Conservation (phyloP, 2,329 filamentous ascomycete species). For the Hortaea werneckii region DNA sequence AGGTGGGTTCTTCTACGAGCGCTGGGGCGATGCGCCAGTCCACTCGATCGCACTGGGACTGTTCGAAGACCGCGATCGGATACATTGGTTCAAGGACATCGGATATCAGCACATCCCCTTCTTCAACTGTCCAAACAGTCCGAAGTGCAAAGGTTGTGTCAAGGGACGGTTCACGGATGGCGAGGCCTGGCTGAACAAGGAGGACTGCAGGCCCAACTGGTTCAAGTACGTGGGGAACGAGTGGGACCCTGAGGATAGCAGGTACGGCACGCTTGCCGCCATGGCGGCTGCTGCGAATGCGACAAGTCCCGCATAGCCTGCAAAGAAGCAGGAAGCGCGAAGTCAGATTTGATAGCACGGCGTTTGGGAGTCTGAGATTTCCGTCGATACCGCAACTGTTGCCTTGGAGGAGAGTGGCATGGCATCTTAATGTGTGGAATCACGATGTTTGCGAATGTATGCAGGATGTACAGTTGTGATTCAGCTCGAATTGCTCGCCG, state of each 20-base stretch:
- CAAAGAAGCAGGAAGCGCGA: no score
- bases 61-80: constrained; percentile 81
- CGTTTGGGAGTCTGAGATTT: no score
- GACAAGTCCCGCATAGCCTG: neutral
- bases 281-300: neutral
- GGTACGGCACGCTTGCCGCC: neutral
- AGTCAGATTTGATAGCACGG: no score
- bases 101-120: constrained; percentile 98
- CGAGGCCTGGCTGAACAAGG: constrained; percentile 70
- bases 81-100: constrained; percentile 96
- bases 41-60: constrained; percentile 87
- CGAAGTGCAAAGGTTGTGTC: constrained; percentile 83
- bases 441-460: no score
- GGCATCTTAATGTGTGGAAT: no score
- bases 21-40: constrained; percentile 96
- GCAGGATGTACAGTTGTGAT: no score
- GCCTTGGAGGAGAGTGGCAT: no score
- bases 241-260: constrained; percentile 7
- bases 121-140: constrained; percentile 96
- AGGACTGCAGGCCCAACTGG: constrained; percentile 93
- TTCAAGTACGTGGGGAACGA: constrained; percentile 79
- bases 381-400: no score
- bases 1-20: constrained; percentile 96
- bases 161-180: constrained; percentile 83
- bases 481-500: no score